Conservation (phyloP, 768 basidiomycete genomes). For the Auricularia heimuer region DNA sequence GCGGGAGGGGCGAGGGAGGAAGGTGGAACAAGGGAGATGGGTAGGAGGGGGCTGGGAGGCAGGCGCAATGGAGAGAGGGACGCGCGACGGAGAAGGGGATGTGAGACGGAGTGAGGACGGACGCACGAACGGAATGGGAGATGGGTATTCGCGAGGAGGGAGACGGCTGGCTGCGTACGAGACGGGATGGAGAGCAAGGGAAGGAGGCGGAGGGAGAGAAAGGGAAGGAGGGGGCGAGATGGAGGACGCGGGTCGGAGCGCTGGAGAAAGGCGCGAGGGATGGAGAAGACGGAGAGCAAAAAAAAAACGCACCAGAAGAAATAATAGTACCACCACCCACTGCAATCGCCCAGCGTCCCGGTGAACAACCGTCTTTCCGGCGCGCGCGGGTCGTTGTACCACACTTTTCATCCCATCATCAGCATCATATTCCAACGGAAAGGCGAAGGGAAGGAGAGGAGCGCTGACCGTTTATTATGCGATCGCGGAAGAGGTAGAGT, state of each 20-base stretch:
- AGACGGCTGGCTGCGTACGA: too few species aligned
- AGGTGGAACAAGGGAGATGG: too few species aligned
- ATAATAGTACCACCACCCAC: constrained; percentile 38
- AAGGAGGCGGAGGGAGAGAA: neutral
- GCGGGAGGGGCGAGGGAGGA: too few species aligned
- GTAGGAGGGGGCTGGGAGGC: too few species aligned
- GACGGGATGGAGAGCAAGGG: neutral
- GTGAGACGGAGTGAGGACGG: too few species aligned
- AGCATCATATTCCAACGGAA: too few species aligned
- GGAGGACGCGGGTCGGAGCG: neutral
- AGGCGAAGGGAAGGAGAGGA: too few species aligned
- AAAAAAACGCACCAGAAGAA: constrained; percentile 27
- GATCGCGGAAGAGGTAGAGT: constrained; percentile 34
- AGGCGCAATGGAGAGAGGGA: too few species aligned
- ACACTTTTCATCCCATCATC: constrained; percentile 21
- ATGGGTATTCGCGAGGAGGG: too few species aligned
- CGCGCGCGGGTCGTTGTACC: constrained; percentile 20
- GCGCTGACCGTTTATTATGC: constrained; percentile 29
- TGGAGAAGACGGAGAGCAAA: neutral
- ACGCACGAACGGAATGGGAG: too few species aligned
- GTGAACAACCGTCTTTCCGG: constrained; percentile 12
- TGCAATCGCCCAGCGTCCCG: constrained; percentile 31
- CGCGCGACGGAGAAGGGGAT: too few species aligned
- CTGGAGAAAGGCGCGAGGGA: neutral
- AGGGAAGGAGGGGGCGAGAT: neutral